Evolutionary conservation across 129 eudicot genomes (phyloP).

Genomic region (Saussurea involucrata): DNA sequence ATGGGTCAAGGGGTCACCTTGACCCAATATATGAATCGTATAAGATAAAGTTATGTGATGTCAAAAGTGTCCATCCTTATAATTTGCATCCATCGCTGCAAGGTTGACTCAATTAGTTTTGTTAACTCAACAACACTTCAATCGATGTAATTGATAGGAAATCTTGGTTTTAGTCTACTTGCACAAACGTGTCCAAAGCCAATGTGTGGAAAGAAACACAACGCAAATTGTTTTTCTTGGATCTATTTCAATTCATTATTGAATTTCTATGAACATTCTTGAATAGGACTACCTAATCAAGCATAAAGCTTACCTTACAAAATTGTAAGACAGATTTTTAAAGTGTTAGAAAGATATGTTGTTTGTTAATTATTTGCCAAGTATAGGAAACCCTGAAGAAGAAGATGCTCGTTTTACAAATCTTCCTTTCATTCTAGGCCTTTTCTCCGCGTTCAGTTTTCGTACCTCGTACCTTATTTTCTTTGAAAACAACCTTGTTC

Average conservation of each 20-base stretch:
- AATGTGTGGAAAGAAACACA: neutral
- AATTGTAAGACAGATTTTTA: neutral
- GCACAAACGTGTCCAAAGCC: neutral
- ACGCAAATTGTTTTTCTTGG: slow-evolving; percentile 1
- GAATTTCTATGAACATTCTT: slow-evolving; percentile 23
- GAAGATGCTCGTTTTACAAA: slow-evolving; percentile 59
- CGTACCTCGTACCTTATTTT: slow-evolving; percentile 87
- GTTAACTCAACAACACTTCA: neutral
- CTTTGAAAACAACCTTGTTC: slow-evolving; percentile 80
- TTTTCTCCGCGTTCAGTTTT: slow-evolving; percentile 79
- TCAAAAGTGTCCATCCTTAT: neutral
- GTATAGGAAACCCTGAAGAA: slow-evolving; percentile 35
- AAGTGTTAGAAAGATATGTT: slow-evolving; percentile 16
- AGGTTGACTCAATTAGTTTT: neutral
- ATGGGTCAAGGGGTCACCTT: neutral
- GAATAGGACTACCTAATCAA: slow-evolving; percentile 24
- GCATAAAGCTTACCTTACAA: slow-evolving; percentile 18
- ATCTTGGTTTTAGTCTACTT: neutral
- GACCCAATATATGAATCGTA: neutral
- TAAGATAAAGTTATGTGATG: neutral
- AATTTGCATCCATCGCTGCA: neutral
- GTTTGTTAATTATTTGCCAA: slow-evolving; percentile 33
- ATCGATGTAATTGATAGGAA: neutral
- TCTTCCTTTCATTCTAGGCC: slow-evolving; percentile 91
- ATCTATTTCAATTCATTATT: slow-evolving; percentile 9